Evolutionary conservation across 768 basidiomycete species (phyloP), one percentile per base, ranked within the genome.

Genomic region (Phlebiopsis flavidoalba): DNA sequence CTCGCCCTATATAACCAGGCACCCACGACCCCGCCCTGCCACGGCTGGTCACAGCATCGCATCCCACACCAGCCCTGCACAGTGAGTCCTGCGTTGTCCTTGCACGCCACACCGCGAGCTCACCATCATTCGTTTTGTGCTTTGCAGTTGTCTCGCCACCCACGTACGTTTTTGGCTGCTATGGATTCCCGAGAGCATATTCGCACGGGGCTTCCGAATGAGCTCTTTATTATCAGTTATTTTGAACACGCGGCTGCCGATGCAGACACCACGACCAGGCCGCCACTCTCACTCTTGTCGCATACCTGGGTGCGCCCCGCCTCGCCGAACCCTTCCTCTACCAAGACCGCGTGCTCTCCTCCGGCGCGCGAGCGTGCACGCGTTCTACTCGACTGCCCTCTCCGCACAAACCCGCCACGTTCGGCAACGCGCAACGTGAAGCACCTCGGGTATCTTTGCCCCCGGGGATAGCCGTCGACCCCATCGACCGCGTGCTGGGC

Each of bases 311-410:
- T 72, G n/a, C 69, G 68, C 49, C n/a, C n/a, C 62, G 58, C 15
- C 74, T 73, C 70, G 71, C 70, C 26, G 72, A 74, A 45, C 74
- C 72, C 22, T 60, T 72, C 35, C 69, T 77, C 37, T 76, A 75
- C 66, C 67, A 72, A 57, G n/a, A 76, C 76, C 57, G 75, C 59
- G 65, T 71, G 43, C 74, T 77, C 36, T 62, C 68, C 35, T 67
- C 73, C 57, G n/a, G 59, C 74, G 4, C 71, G 67, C 46, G 57
- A n/a, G 68, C 21, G 66, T 76, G 45, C 64, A 65, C 17, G 58
- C 71, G 5, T 76, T 76, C 65, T n/a, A n/a, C 57, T 68, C 31
- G 54, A 66, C 40, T n/a, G 64, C 74, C 11, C 65, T 72, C 57
- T 37, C 69, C 10, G n/a, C 53, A 58, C 59, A 72, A 72, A 58